These are phyloP conservation scores for Leccinum sublutescens DNA, from an alignment of 768 basidiomycete genomes.

Conservation along the genomic window DNA sequence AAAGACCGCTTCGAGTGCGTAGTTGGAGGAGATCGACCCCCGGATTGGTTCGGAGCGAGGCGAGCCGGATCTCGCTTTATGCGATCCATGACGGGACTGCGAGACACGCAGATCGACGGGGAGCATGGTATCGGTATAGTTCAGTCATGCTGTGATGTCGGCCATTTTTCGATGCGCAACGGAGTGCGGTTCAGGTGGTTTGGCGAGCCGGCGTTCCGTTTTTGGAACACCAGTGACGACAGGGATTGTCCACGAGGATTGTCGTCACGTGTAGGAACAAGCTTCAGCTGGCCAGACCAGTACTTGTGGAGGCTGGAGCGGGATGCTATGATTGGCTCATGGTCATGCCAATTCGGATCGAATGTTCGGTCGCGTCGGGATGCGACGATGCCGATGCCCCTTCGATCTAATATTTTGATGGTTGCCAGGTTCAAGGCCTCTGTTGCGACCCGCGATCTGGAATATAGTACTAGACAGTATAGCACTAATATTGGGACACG, in stretches of 20 bases:
- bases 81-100: not conserved
- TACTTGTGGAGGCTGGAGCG: not conserved
- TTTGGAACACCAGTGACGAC: not conserved
- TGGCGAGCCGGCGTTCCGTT: not conserved
- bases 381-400: not conserved
- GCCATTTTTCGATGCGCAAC: not conserved
- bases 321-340: not conserved
- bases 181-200: not conserved
- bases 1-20: slow-evolving; percentile 21
- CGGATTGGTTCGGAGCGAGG: slow-evolving; percentile 22
- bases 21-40: slow-evolving; percentile 22
- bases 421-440: not conserved
- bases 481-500: not conserved
- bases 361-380: not conserved
- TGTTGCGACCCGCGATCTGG: not conserved
- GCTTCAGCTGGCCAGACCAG: not conserved
- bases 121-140: not conserved
- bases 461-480: not conserved
- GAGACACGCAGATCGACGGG: not conserved
- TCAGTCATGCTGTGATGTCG: not conserved
- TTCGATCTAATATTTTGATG: not conserved
- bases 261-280: not conserved
- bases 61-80: slow-evolving; percentile 20
- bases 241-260: too few species aligned
- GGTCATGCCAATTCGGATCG: not conserved